Conservation (phyloP, 2,329 filamentous ascomycete species). For the Leptographium radiaticola region DNA sequence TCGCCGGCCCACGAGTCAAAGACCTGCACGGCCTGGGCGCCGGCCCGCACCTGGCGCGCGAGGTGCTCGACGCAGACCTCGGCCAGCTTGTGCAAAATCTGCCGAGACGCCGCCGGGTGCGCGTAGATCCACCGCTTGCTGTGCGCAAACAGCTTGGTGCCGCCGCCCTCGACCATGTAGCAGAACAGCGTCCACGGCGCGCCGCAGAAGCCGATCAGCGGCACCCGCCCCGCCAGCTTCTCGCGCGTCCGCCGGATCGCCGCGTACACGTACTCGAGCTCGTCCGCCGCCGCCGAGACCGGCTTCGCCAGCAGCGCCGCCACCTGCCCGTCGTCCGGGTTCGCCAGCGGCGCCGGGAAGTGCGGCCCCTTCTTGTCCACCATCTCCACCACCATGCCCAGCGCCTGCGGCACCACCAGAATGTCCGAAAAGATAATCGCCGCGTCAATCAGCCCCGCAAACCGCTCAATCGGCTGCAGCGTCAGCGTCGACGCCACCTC, state of each 20-base stretch:
- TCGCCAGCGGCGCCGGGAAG: constrained; percentile 73
- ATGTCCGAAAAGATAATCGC: constrained; percentile 99
- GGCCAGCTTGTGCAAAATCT: constrained; percentile 77
- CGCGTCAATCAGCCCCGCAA: constrained; percentile 78
- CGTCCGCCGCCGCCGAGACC: constrained; percentile 64
- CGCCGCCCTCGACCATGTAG: constrained; percentile 98
- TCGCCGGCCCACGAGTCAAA: constrained; percentile 99
- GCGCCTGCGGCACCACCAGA: constrained; percentile 89
- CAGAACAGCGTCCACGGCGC: constrained; percentile 94
- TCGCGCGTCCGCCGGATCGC: constrained; percentile 83
- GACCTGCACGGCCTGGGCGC: constrained; percentile 88
- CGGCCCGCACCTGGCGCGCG: constrained; percentile 81
- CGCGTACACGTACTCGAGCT: constrained; percentile 89
- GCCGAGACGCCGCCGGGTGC: constrained; percentile 68
- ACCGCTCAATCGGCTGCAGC: constrained; percentile 88
- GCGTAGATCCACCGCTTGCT: constrained; percentile 95
- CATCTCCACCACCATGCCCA: constrained; percentile 99
- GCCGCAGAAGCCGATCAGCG: constrained; percentile 90
- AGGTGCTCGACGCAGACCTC: constrained; percentile 92
- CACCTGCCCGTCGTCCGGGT: constrained; percentile 76
- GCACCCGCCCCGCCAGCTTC: constrained; percentile 79
- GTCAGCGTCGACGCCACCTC: constrained; percentile 90
- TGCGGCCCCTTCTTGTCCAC: constrained; percentile 92
- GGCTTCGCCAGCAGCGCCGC: constrained; percentile 59
- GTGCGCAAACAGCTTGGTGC: constrained; percentile 87